These are phyloP conservation scores for Euclidium syriacum DNA, from an alignment of 345 rosid species.

Conservation along the genomic window DNA sequence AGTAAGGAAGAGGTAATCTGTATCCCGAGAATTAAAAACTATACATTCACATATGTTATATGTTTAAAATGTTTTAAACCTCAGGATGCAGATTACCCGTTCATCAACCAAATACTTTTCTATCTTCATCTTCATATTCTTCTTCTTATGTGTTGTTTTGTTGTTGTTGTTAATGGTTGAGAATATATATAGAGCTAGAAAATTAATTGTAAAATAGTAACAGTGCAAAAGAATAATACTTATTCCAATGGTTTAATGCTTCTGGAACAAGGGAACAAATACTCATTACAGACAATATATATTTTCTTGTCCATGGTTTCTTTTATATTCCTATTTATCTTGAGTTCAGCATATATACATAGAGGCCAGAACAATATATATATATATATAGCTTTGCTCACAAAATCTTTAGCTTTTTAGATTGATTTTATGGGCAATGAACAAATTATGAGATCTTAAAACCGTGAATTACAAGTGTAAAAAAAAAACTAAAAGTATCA, in stretches of 20 bases:
- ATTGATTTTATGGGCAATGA: no score
- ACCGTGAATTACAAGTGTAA: no score
- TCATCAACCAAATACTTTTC: background rate
- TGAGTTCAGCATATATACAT: background rate
- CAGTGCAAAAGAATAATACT: conserved; percentile 27
- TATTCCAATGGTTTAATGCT: conserved; percentile 30
- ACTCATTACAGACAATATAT: conserved; percentile 13
- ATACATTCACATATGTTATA: background rate
- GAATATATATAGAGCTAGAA: background rate
- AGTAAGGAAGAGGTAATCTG: background rate
- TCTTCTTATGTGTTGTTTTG: background rate
- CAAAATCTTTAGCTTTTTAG: no score
- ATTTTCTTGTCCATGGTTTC: conserved; percentile 22
- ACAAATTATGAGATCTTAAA: no score
- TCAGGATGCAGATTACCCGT: no score
- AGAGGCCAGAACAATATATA: background rate
- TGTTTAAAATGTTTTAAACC: background rate
- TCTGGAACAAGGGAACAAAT: conserved; percentile 17
- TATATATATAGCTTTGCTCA: background rate
- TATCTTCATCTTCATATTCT: no score
- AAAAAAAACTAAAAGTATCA: no score
- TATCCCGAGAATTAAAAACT: background rate
- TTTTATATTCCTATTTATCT: conserved; percentile 2
- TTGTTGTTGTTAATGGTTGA: background rate
- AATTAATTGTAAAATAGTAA: no score